Evolutionary conservation across 768 basidiomycete species (phyloP), one percentile per base, ranked within the genome.

Genomic region (Boletus fagicola): DNA sequence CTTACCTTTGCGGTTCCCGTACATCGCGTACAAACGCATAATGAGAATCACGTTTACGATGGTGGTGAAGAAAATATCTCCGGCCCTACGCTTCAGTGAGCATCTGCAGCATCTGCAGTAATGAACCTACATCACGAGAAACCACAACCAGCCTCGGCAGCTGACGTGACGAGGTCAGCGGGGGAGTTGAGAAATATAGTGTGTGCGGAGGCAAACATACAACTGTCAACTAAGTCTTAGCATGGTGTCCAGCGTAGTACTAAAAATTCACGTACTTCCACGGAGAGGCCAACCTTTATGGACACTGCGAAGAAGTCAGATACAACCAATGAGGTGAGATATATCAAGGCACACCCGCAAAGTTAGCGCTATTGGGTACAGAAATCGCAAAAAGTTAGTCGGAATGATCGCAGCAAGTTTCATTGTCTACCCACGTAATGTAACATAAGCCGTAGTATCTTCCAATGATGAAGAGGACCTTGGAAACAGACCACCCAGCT

Each of bases 1-100:
- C 43, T 46, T 46, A 57, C 56, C 43, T 46, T 39, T 57, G 15
- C 56, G 49, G 13, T 39, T 45, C 36, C 50, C 26, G 11, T 52
- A 57, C 33, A 57, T 31, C 4, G 56, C 56, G 10, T 57, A 52
- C 9, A 57, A 39, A 11, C 56, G 49, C 44, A 57, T 18, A 10
- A 40, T 46, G 22, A 57, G 56, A 30, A 57, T 52, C 6, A 45
- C 12, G 18, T 57, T 57, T 9, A 57, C 56, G 22, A 39, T 24
- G n/a, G 10, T 57, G 15, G 51, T 53, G 44, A 46, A 57, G 33
- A 57, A 53, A 7, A 53, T 53, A 10, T 57, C 44, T 30, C 56
- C 56, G 22, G 20, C 51, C 44, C 56, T 57, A 40, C 5, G 10
- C 13, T 11, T 9, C 9, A 10, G 28, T 57, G 30, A 57, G 33